Base-by-base conservation (phyloP, 1,284 basidiomycete genomes). In the Abortiporus biennis region DNA sequence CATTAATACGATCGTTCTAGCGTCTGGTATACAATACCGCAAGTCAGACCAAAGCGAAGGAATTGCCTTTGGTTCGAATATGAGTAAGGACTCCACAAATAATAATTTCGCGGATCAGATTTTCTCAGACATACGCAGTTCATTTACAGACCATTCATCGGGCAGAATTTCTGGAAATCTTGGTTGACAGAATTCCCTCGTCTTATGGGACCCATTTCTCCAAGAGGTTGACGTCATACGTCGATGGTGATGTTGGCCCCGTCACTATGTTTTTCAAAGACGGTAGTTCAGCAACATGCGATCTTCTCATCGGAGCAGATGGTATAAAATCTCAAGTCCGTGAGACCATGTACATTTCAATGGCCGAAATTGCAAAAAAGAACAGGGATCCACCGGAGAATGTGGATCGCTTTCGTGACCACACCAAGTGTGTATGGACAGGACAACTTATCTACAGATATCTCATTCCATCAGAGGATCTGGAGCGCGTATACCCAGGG, bases 271-370 rank as follows among this genome's bases (percentile, higher is more conserved):
- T 46, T 9, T 73, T 74, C 49, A 50, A 51, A 15, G 65, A 73
- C 41, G 69, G 67, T 3, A 54, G 61, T 0, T 57, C 48, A 0
- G 61, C 62, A 0, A 50, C 51, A 1, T 72, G 70, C 47, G 68
- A 73, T 47, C 39, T 72, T 12, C 59, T 73, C n/a, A 53, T 74
- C 27, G 72, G 70, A 3, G 63, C 65, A 4, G 71, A 74, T 45
- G 72, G 71, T 3, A 53, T 78, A 32, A 72, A 69, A 44, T 76
- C 73, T 0, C 58, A 57, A 9, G 70, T 73, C 3, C 65, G 74
- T 25, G 44, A 48, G 22, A 46, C 50, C 6, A 58, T 76, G 52
- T 58, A 41, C 38, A 19, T 38, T 15, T 27, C 33, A 8, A 29
- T 47, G 9, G 45, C 45, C 16, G 34, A 34, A 2, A 24, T 34